Percentiles rank a stretch among this genome's conserved stretches.
These are phyloP conservation scores for Ceratocystis ficicola DNA, from an alignment of 2,329 filamentous ascomycete genomes.

Conservation along the genomic window DNA sequence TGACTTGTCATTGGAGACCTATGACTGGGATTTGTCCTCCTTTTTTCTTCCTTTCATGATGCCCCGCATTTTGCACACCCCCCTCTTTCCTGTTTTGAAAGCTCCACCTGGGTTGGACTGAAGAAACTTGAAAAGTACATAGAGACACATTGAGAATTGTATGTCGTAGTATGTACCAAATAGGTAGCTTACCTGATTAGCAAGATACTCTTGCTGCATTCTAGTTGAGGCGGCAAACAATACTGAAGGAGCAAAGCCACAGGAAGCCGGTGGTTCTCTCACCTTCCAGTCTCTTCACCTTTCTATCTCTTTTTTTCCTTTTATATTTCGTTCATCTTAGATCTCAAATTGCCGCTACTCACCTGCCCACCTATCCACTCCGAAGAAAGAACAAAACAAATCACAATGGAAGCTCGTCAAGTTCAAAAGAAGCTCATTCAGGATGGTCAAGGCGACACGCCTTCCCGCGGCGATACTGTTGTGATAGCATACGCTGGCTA, in stretches of 20 bases:
- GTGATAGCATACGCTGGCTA: slow-evolving; percentile 86
- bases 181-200: too few species aligned
- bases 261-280: background rate
- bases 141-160: too few species aligned
- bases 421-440: slow-evolving; percentile 45
- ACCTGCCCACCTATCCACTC: slow-evolving; percentile 12
- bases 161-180: too few species aligned
- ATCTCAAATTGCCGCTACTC: background rate
- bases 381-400: background rate
- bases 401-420: slow-evolving; percentile 54
- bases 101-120: background rate
- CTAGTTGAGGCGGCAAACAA: too few species aligned
- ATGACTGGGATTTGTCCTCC: background rate
- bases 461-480: slow-evolving; percentile 58
- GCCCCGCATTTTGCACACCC: background rate
- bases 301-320: slow-evolving; percentile 11
- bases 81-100: background rate
- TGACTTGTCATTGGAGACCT: background rate
- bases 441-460: slow-evolving; percentile 50
- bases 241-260: background rate
- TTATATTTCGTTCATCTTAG: background rate
- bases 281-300: background rate
- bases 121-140: background rate
- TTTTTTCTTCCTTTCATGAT: background rate
- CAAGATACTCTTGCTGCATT: too few species aligned